Evolutionary conservation across 2,329 filamentous ascomycete genomes (phyloP), one percentile per base, ranked within the genome.

Genomic region (Trichoderma simmonsii): DNA sequence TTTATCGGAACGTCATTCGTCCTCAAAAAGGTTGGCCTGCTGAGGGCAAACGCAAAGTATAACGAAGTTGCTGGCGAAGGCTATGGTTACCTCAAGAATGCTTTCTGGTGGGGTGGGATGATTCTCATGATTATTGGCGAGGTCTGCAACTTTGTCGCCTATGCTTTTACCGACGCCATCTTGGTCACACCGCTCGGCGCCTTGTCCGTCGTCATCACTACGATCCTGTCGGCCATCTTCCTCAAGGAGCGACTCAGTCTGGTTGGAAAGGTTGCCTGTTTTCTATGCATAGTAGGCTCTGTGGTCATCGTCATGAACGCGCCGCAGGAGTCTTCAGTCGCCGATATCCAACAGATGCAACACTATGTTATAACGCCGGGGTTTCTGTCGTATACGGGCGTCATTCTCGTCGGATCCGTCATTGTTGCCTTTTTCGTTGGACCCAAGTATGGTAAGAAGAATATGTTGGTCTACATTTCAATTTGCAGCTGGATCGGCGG

Each of bases 1-100:
- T 98, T 98, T 80, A 99, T 99, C 79, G 96, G 96, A 70, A 88
- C 92, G 15, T 98, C 95, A 0, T 99, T 98, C 81, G 95, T 98
- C 32, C 84, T 99, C 78, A 98, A 98, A 83, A 99, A 99, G 84
- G 87, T 93, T 73, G 96, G 96, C 5, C 83, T 99, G 76, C 86
- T 99, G 73, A 94, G 90, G 80, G 95, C 96, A 65, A 99, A 98
- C 82, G 90, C 93, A 77, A 98, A 98, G 81, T 98, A 98, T 85
- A 92, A 97, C 74, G 94, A 98, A 83, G 93, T 93, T 75, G 95
- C 96, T 0, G 96, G 96, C 73, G 95, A 98, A 82, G 96, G 96
- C 71, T 98, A 98, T 81, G 95, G 95, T 74, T 99, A 98, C 81
- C 89, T 99, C 77, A 97, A 97, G 84, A 98, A 98, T 78, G 86